Evolutionary conservation across 2,329 filamentous ascomycete genomes (phyloP).

Genomic region (Ilyonectria mors-panacis): DNA sequence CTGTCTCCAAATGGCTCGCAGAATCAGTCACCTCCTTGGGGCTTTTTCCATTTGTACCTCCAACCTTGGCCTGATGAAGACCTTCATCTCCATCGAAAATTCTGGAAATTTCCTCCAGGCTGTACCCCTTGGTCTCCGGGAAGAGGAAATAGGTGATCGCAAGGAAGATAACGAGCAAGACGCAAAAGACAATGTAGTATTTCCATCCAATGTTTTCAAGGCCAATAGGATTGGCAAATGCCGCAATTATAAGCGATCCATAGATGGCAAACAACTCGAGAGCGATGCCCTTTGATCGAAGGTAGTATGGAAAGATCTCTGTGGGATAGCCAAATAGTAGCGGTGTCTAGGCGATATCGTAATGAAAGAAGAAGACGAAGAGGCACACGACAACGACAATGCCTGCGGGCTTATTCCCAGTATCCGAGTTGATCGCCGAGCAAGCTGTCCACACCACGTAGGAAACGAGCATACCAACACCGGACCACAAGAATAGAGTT

Average conservation of each 20-base stretch:
- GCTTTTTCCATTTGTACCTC: background rate
- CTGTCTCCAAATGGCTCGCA: conserved; percentile 22
- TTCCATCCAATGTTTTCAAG: conserved; percentile 55
- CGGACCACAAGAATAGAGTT: conserved; percentile 57
- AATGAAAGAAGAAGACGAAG: conserved; percentile 62
- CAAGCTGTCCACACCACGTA: conserved; percentile 58
- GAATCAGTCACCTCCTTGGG: conserved; percentile 14
- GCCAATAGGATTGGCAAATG: conserved; percentile 54
- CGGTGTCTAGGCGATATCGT: conserved; percentile 64
- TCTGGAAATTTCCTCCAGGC: conserved; percentile 43
- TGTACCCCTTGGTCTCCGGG: conserved; percentile 52
- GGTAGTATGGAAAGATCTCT: conserved; percentile 57
- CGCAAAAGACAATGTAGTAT: conserved; percentile 58
- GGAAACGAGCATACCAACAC: conserved; percentile 54
- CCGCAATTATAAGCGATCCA: conserved; percentile 52
- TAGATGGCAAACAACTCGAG: conserved; percentile 60
- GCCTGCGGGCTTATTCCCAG: conserved; percentile 52
- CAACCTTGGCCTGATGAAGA: conserved; percentile 11
- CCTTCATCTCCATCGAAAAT: conserved; percentile 44
- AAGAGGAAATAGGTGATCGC: conserved; percentile 45
- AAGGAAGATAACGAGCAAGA: conserved; percentile 41
- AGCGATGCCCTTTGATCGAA: conserved; percentile 57
- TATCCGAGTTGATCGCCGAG: conserved; percentile 51
- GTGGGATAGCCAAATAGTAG: conserved; percentile 61
- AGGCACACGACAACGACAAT: conserved; percentile 64